Evolutionary conservation across 306 rosid species (phyloP).

Genomic region (Fragaria nilgerrensis): DNA sequence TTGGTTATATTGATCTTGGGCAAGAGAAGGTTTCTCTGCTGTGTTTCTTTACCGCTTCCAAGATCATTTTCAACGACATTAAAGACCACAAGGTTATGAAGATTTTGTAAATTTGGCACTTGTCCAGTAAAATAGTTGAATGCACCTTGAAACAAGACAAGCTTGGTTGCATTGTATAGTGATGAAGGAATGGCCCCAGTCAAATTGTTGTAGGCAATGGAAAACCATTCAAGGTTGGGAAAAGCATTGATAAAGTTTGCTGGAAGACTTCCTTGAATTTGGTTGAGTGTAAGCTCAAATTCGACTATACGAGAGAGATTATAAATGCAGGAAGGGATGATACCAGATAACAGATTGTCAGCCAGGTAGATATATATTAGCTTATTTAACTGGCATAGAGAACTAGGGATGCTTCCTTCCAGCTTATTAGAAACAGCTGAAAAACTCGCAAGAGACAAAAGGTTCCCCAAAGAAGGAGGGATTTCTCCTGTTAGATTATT

Average conservation of each 20-base stretch:
- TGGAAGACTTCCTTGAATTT: not conserved
- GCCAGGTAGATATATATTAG: no score
- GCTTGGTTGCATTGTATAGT: not conserved
- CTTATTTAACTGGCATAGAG: not conserved
- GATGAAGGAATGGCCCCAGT: not conserved
- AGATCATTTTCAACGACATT: not conserved
- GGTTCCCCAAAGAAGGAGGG: no score
- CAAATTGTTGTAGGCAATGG: fast-evolving
- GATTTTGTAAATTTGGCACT: not conserved
- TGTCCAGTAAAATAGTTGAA: not conserved
- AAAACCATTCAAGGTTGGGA: not conserved
- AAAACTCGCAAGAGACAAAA: no score
- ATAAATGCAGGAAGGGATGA: constrained; percentile 18
- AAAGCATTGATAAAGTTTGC: not conserved
- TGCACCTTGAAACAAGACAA: not conserved
- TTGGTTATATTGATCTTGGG: no score
- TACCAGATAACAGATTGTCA: not conserved
- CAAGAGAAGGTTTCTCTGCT: no score
- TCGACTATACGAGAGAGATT: constrained; percentile 4
- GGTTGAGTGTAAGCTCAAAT: fast-evolving
- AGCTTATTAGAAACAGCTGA: no score
- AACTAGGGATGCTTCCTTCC: not conserved
- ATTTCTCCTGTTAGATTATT: no score
- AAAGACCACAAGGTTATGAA: not conserved
- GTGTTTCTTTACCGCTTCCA: no score